These are phyloP conservation scores for Aspergillus jensenii DNA, from an alignment of 2,329 filamentous ascomycete genomes.

Conservation along the genomic window DNA sequence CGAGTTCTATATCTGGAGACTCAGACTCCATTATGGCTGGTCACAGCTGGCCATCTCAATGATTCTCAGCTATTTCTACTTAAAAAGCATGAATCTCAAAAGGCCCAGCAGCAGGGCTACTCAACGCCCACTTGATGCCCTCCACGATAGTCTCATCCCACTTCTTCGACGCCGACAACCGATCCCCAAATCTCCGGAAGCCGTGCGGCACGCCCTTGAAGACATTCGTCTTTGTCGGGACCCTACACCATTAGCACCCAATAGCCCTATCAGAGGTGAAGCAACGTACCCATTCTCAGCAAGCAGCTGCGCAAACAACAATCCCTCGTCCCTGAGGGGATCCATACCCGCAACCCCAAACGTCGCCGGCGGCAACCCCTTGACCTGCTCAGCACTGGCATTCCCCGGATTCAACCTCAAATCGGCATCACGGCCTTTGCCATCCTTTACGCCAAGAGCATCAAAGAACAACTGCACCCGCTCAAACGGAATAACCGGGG, in stretches of 20 bases:
- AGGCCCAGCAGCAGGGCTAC: conserved; percentile 15
- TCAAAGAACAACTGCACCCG: conserved; percentile 35
- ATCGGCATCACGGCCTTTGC: conserved; percentile 35
- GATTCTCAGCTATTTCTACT: not conserved
- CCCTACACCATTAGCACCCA: conserved; percentile 28
- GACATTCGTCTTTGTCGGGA: conserved; percentile 50
- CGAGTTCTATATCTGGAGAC: too few species aligned
- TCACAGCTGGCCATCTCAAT: too few species aligned
- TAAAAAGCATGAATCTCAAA: conserved; percentile 10
- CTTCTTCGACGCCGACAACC: conserved; percentile 24
- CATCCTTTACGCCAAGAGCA: conserved; percentile 24
- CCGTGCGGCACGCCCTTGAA: conserved; percentile 57
- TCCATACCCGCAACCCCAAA: conserved; percentile 50
- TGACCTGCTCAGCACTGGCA: conserved; percentile 31
- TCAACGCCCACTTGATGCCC: conserved; percentile 31
- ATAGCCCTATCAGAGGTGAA: not conserved
- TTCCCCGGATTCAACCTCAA: conserved; percentile 42
- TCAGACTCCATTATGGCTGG: too few species aligned
- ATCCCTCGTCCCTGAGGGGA: conserved; percentile 51
- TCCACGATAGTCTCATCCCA: conserved; percentile 32
- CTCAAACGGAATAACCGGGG: conserved; percentile 50
- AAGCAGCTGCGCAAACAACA: conserved; percentile 48
- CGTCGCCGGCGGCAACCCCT: conserved; percentile 45
- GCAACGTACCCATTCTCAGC: conserved; percentile 44
- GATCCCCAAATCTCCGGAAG: conserved; percentile 38